Conservation (phyloP, 257 asterid species). For the Jasminum sambac region DNA sequence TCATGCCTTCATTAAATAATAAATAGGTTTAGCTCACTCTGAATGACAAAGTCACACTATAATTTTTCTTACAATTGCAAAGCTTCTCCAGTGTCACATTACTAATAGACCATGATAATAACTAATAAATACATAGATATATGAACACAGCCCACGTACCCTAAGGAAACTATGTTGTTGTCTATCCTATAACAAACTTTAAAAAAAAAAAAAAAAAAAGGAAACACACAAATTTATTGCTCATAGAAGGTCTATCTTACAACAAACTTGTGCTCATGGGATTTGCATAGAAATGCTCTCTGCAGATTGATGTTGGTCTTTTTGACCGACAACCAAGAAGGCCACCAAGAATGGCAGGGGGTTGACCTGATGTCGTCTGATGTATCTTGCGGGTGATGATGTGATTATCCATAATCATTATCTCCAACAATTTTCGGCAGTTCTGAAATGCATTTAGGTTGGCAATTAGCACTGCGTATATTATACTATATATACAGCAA, state of each 20-base stretch:
- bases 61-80: not conserved
- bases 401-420: constrained; percentile 65
- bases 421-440: constrained; percentile 73
- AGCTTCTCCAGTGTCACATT: not conserved
- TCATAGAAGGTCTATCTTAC: constrained; percentile 39
- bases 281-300: constrained; percentile 82
- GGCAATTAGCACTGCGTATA: constrained; percentile 16
- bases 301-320: constrained; percentile 40
- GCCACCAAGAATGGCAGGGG: constrained; percentile 63
- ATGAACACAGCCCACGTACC: too few relatives aligned
- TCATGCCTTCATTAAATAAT: not conserved
- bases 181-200: constrained; percentile 41
- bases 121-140: too few relatives aligned
- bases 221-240: not conserved
- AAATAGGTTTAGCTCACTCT: not conserved
- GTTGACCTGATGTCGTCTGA: constrained; percentile 44
- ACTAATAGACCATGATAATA: not conserved
- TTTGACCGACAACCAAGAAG: constrained; percentile 47
- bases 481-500: not conserved
- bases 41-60: not conserved
- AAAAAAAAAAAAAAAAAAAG: not conserved
- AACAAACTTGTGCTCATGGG: constrained; percentile 58
- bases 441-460: constrained; percentile 52
- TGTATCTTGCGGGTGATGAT: constrained; percentile 57
- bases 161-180: too few relatives aligned